Base-by-base conservation (phyloP, 169 alveolate species). In the Plasmodium relictum region DNA sequence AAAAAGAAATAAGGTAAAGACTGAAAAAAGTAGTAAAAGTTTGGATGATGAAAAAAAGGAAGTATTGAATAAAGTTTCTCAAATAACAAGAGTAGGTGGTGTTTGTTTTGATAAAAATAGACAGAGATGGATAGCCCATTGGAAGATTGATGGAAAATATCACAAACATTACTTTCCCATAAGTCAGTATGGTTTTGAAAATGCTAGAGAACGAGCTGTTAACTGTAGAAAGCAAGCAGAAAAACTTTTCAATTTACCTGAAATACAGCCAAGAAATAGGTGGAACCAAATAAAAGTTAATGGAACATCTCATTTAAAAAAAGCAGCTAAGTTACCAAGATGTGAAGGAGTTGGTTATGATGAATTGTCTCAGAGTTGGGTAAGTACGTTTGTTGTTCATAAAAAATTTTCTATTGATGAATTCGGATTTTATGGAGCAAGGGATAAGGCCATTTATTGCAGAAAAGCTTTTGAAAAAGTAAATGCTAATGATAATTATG, bases 371-470 rank as follows among this genome's bases (percentile, higher is more conserved):
- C 80, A 80, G 22, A 80, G 90, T 66, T 80, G 90, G 90, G 83
- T 80, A 31, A 80, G 90, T 61, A 80, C 90, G 41, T 80, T 80
- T 80, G 90, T 80, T 80, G 90, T 80, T 12, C 90, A 80, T 80
- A 80, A 80, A 45, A 80, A 80, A 59, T 80, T 80, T 61, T 65
- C 90, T 61, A 80, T 80, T 22, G 90, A 80, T 39, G 90, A 80
- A 3, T 26, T 66, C 20, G 90, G 90, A 62, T 80, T 80, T 80
- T 80, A 68, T 70, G 90, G 20, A 52, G 90, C 90, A 10, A 66
- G 90, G 16, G 65, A 80, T 52, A 20, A 59, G 52, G 90, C 90
- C 45, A 80, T 80, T 66, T 80, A 68, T 70, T 80, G 90, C 31
- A 65, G 90, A 72, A 80, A 69, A 66, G 72, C 41, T 20, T 80